phyloP scores from a whole-genome alignment of 371 early-diverging fungal species.

The Polyrhizophydium stewartii region DNA sequence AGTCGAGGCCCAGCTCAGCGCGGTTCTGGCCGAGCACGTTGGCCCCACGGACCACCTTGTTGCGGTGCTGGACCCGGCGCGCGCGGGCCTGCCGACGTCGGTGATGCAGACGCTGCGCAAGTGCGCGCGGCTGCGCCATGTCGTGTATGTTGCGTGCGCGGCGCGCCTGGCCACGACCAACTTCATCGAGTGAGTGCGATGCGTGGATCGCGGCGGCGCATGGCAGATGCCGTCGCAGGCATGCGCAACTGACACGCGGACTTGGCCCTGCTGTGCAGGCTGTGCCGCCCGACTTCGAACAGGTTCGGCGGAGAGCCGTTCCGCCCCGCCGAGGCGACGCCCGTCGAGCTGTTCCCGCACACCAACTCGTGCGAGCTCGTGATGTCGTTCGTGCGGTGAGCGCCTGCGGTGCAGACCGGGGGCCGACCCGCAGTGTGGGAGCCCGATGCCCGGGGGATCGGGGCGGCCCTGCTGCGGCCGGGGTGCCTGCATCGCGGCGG shows the following conservation, averaged over 20 bases:
- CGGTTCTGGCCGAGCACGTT: constrained; percentile 26
- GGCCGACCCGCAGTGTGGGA: no score
- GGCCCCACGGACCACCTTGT: constrained; percentile 30
- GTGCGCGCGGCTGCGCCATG: constrained; percentile 48
- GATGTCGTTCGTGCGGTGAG: constrained; percentile 48
- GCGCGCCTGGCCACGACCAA: constrained; percentile 59
- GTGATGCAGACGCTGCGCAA: constrained; percentile 65
- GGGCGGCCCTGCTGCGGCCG: no score
- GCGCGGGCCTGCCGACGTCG: constrained; percentile 58
- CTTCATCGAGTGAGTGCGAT: constrained; percentile 61
- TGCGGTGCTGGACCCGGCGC: constrained; percentile 77
- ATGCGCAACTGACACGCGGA: no score
- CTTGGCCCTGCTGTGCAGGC: no score
- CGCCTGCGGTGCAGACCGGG: no score
- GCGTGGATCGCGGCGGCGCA: no score
- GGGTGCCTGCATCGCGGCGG: no score
- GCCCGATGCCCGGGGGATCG: no score
- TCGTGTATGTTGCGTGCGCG: constrained; percentile 77
- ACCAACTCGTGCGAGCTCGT: constrained; percentile 71
- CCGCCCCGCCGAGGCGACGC: constrained; percentile 51
- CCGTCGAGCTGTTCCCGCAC: constrained; percentile 81
- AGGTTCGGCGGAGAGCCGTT: constrained; percentile 58
- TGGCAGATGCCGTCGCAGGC: no score
- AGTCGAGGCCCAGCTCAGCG: constrained; percentile 63
- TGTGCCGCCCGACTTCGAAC: constrained; percentile 59